Evolutionary conservation across 768 basidiomycete species (phyloP).

Genomic region (Pleurotus sapidus): DNA sequence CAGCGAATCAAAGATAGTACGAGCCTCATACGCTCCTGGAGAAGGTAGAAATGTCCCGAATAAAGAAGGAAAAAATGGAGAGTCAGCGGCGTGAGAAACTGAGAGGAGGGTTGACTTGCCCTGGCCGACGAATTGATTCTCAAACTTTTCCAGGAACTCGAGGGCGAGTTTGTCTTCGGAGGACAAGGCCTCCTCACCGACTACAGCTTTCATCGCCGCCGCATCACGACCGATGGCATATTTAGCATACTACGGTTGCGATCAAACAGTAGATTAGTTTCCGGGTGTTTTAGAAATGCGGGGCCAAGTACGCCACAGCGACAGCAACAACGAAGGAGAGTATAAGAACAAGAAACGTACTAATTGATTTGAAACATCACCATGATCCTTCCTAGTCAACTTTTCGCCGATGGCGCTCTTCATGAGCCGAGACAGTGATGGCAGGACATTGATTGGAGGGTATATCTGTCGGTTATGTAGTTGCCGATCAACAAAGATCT

Average conservation of each 20-base stretch:
- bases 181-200: constrained; percentile 96
- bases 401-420: constrained; percentile 99
- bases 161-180: constrained; percentile 94
- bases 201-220: constrained; percentile 98
- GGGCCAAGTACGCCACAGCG: background rate
- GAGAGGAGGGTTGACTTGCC: constrained; percentile 45
- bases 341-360: constrained; percentile 42
- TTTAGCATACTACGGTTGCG: constrained; percentile 77
- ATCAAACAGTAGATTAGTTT: constrained; percentile 1
- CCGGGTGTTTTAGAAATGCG: constrained; percentile 11
- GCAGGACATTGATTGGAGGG: constrained; percentile 98
- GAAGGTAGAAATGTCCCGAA: background rate
- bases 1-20: constrained; percentile 95
- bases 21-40: constrained; percentile 88
- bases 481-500: constrained; percentile 98
- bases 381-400: constrained; percentile 96
- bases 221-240: constrained; percentile 98
- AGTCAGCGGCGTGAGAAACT: constrained; percentile 5
- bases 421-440: constrained; percentile 98
- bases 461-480: constrained; percentile 97
- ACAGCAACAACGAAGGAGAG: background rate
- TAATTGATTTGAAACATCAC: constrained; percentile 98
- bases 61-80: background rate
- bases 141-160: constrained; percentile 98
- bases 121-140: constrained; percentile 96